Evolutionary conservation across 495 filamentous ascomycete species (phyloP).

Genomic region (Xylaria intraflava): DNA sequence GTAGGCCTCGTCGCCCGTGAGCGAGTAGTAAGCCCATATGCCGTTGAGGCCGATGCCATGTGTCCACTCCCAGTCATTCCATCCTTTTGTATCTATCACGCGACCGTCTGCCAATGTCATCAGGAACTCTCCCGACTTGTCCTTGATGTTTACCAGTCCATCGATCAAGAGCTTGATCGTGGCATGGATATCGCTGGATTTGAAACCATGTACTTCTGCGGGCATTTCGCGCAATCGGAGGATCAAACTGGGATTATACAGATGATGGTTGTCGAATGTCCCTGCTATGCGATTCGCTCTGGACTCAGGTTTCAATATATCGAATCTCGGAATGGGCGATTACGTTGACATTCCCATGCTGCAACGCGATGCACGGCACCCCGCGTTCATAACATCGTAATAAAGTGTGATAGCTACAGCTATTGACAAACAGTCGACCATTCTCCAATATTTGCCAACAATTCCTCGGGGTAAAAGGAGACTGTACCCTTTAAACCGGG

Average conservation of each 20-base stretch:
- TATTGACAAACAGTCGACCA: not conserved
- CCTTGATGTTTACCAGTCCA: conserved; percentile 63
- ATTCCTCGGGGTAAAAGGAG: not conserved
- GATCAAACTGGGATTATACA: not conserved
- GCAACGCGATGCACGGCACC: no score
- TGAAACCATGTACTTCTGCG: conserved; percentile 31
- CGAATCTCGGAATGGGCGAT: not conserved
- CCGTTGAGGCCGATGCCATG: conserved; percentile 72
- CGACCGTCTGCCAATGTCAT: conserved; percentile 59
- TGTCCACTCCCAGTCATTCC: conserved; percentile 76
- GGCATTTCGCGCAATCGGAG: conserved; percentile 27
- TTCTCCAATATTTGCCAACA: not conserved
- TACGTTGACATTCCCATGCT: not conserved
- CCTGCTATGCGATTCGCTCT: not conserved
- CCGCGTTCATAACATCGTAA: not conserved
- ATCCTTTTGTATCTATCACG: conserved; percentile 72
- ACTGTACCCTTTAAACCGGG: no score
- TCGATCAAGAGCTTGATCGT: conserved; percentile 56
- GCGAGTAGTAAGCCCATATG: conserved; percentile 67
- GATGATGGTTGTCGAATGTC: not conserved
- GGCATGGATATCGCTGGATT: conserved; percentile 43
- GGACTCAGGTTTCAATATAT: not conserved
- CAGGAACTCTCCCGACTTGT: conserved; percentile 62
- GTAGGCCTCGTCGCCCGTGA: conserved; percentile 48
- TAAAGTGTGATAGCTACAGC: no score